These are phyloP conservation scores for Starmerella scarabaei DNA, from an alignment of 805 yeast species.

Conservation along the genomic window DNA sequence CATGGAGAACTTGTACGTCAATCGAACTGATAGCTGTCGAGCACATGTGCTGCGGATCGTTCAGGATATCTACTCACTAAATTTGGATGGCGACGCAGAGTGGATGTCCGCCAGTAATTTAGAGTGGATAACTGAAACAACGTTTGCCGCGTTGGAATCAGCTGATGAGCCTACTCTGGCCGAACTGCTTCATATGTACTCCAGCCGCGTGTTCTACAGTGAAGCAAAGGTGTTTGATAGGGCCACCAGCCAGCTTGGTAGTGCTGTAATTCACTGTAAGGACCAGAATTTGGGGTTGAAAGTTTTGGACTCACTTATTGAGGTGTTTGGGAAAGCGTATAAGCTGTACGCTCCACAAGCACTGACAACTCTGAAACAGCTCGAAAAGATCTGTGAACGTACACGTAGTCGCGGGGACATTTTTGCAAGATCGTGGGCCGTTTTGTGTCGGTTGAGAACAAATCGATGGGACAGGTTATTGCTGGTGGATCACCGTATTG, in stretches of 20 bases:
- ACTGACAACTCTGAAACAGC: slow-evolving; percentile 5
- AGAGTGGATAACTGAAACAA: slow-evolving; percentile 7
- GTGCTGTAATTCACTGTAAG: background rate
- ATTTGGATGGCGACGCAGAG: slow-evolving; percentile 9
- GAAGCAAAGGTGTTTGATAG: slow-evolving; percentile 1
- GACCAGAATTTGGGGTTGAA: background rate
- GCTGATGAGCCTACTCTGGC: slow-evolving; percentile 10
- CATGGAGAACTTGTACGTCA: slow-evolving; percentile 35
- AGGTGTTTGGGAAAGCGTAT: slow-evolving; percentile 8
- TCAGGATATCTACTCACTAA: slow-evolving; percentile 10
- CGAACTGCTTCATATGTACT: slow-evolving; percentile 12
- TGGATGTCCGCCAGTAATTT: slow-evolving; percentile 12
- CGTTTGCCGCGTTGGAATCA: slow-evolving; percentile 8
- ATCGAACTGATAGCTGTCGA: slow-evolving; percentile 19
- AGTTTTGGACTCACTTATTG: slow-evolving; percentile 8
- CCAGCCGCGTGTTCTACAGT: slow-evolving; percentile 9
- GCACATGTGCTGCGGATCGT: slow-evolving; percentile 21
- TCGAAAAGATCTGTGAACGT: slow-evolving; percentile 9
- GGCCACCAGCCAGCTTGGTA: slow-evolving; percentile 10
- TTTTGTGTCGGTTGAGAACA: slow-evolving; percentile 17
- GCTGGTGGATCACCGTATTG: slow-evolving; percentile 18
- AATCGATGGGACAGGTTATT: slow-evolving; percentile 14
- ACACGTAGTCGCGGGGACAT: slow-evolving; percentile 11
- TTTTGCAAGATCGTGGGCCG: slow-evolving; percentile 18
- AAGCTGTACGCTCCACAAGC: slow-evolving; percentile 5